Evolutionary conservation across 2,329 filamentous ascomycete genomes (phyloP), one percentile per base, ranked within the genome.

Genomic region (Fusarium globosum): DNA sequence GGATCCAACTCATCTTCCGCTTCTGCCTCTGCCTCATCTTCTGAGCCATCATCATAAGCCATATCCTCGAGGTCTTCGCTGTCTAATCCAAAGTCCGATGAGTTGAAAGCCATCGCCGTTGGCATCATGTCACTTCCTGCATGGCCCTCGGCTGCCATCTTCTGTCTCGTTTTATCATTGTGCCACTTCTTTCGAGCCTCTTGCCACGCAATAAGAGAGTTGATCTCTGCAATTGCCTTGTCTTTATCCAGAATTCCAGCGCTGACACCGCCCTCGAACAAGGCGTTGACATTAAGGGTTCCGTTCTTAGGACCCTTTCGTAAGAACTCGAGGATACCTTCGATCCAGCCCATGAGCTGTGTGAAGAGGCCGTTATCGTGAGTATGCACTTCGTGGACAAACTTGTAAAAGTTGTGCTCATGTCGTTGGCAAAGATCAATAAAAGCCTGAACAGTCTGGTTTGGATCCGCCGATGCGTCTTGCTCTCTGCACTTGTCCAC

Each of bases 361-460:
- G 95, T 95, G 78, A 99, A 99, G 3, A 99, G 89, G 2, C 96
- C 96, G 72, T 99, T 97, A 81, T 99, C 96, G 78, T 99, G 96
- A 12, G 94, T 91, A 80, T 99, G 96, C 2, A 99, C 96, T 83
- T 99, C 96, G 81, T 99, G 96, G 7, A 99, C 93, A 81, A 99
- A 99, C 82, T 97, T 98, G 88, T 98, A 99, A 81, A 99, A 96
- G 83, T 97, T 97, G 81, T 97, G 91, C 83, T 99, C 94, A 81
- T 99, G 96, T 48, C 96, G 91, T 75, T 94, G 93, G 82, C 96
- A 99, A 28, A 99, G 88, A 80, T 99, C 96, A 79, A 99, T 99
- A 80, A 99, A 99, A 21, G 95, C 93, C 81, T 99, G 96, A 3
- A 99, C 96, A 0, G 96, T 99, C 85, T 98, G 95, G 81, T 99